Conservation (phyloP, 805 yeast species). For the Saccharomycopsis fermentans region DNA sequence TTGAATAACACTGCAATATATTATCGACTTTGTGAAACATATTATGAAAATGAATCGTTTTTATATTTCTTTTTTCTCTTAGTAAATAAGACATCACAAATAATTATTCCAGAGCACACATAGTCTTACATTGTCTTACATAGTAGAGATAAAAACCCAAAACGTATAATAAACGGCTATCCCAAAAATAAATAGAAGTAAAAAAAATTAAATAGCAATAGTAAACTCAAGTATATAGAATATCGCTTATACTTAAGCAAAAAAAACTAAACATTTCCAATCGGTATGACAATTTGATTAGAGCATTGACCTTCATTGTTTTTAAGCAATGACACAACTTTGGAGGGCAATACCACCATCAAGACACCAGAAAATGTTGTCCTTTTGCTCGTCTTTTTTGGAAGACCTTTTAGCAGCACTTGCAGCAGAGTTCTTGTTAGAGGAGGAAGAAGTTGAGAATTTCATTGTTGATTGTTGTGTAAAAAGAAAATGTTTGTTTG, state of each 20-base stretch:
- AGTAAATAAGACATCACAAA: no score
- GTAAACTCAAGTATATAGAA: neutral
- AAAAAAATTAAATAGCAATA: neutral
- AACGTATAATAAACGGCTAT: neutral
- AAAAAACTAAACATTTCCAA: neutral
- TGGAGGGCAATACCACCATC: neutral
- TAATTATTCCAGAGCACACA: no score
- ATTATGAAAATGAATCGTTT: no score
- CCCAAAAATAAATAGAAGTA: neutral
- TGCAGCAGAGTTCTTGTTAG: neutral
- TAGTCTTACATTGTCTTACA: no score
- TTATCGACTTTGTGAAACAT: no score
- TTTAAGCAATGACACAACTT: neutral
- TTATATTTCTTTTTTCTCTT: no score
- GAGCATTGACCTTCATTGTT: neutral
- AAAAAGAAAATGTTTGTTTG: neutral
- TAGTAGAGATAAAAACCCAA: no score
- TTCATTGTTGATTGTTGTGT: neutral
- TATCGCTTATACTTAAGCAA: neutral
- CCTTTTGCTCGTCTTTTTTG: neutral
- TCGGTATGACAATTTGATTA: neutral
- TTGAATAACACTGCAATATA: no score
- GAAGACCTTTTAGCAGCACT: neutral
- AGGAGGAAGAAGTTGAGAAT: neutral
- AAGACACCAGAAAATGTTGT: neutral